A percentile compares a stretch with the other conserved stretches of the same genome.
phyloP scores from a whole-genome alignment of 2,329 filamentous ascomycete genomes.

The Arthrobotrys sinensis region DNA sequence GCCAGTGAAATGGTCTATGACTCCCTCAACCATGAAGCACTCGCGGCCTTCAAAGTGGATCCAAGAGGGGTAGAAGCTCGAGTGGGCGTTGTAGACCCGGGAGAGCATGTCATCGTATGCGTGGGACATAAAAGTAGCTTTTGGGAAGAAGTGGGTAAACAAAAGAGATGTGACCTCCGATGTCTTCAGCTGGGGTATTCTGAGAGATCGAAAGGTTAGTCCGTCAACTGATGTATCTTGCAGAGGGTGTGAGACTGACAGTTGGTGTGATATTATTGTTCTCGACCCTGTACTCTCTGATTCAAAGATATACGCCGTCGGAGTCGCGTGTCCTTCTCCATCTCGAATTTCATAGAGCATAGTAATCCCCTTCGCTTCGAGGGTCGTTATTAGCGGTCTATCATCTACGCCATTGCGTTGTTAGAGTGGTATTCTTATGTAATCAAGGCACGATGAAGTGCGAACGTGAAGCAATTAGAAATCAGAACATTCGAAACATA shows the following conservation, averaged over 20 bases:
- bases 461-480: neutral
- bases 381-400: constrained; percentile 52
- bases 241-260: constrained; percentile 31
- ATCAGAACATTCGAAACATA: constrained; percentile 13
- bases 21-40: constrained; percentile 56
- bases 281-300: constrained; percentile 55
- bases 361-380: constrained; percentile 56
- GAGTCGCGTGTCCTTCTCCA: constrained; percentile 43
- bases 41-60: constrained; percentile 63
- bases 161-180: constrained; percentile 41
- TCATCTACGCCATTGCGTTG: constrained; percentile 52
- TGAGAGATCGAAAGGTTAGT: neutral
- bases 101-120: constrained; percentile 59
- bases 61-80: constrained; percentile 60
- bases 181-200: constrained; percentile 38
- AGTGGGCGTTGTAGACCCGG: constrained; percentile 49
- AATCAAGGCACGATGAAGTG: constrained; percentile 18
- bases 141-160: constrained; percentile 54
- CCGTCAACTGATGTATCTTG: neutral
- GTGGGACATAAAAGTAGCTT: constrained; percentile 38
- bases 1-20: constrained; percentile 43
- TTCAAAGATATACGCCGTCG: constrained; percentile 62
- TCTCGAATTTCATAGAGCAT: constrained; percentile 55
- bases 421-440: constrained; percentile 46
- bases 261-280: constrained; percentile 61